phyloP scores from a whole-genome alignment of 352 stramenopile genomes.

The Pythium brassicae region DNA sequence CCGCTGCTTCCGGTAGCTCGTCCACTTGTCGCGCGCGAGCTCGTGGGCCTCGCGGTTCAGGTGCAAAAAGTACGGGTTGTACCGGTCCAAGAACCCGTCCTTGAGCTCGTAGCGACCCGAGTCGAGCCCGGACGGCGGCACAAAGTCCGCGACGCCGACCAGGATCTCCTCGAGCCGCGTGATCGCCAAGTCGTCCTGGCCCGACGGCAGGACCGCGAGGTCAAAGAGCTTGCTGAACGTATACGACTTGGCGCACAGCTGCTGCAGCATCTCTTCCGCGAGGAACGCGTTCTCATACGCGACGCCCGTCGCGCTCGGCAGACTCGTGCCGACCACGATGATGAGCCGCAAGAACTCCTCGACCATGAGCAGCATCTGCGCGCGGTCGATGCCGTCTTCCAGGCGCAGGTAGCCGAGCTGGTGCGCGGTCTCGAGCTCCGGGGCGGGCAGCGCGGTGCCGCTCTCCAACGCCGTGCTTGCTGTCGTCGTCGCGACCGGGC shows the following conservation, averaged over 20 bases:
- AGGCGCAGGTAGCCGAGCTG: slow-evolving; percentile 39
- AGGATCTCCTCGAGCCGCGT: slow-evolving; percentile 60
- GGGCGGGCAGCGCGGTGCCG: slow-evolving; percentile 3
- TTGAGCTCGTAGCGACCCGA: slow-evolving; percentile 80
- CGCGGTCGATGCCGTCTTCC: slow-evolving; percentile 60
- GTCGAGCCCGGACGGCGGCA: slow-evolving; percentile 68
- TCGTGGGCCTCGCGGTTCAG: slow-evolving; percentile 83
- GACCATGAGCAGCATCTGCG: slow-evolving; percentile 72
- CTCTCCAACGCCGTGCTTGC: neutral
- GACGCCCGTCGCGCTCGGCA: slow-evolving; percentile 53
- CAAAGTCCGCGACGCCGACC: slow-evolving; percentile 61
- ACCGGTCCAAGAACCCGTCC: slow-evolving; percentile 60
- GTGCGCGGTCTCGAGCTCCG: slow-evolving; percentile 12
- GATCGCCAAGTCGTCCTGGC: slow-evolving; percentile 78
- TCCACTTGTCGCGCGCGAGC: slow-evolving; percentile 77
- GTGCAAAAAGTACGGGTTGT: slow-evolving; percentile 86
- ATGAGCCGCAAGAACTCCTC: slow-evolving; percentile 81
- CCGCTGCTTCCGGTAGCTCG: slow-evolving; percentile 54
- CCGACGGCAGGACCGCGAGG: slow-evolving; percentile 72
- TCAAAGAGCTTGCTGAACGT: slow-evolving; percentile 84
- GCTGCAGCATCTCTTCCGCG: slow-evolving; percentile 81
- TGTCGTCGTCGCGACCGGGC: slow-evolving; percentile 1
- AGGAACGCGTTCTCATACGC: slow-evolving; percentile 73
- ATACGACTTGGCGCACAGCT: slow-evolving; percentile 72
- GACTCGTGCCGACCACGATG: slow-evolving; percentile 70